Evolutionary conservation across 2,329 filamentous ascomycete genomes (phyloP).

Genomic region (Cladosporium sp.): DNA sequence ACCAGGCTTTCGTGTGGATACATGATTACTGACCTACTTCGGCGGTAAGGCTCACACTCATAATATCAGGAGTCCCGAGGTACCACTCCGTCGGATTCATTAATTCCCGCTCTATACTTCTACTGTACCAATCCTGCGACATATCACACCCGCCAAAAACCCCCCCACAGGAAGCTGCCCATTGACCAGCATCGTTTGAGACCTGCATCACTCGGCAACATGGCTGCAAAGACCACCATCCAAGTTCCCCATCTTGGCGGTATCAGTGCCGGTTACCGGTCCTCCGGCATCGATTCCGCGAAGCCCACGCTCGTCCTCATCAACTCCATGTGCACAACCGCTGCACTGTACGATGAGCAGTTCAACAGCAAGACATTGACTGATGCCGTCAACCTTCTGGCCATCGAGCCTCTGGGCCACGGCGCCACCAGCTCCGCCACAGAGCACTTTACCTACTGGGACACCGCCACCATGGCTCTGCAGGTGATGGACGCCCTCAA

Average conservation of each 20-base stretch:
- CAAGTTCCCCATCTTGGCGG: slow-evolving; percentile 46
- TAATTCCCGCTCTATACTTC: not conserved
- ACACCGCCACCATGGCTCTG: slow-evolving; percentile 43
- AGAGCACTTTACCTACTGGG: slow-evolving; percentile 52
- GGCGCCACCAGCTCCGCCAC: slow-evolving; percentile 41
- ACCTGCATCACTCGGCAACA: not conserved
- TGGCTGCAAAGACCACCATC: slow-evolving; percentile 31
- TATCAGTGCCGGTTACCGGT: slow-evolving; percentile 44
- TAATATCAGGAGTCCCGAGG: not conserved
- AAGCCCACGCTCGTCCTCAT: slow-evolving; percentile 49
- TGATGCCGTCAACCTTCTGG: slow-evolving; percentile 42
- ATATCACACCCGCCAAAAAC: not conserved
- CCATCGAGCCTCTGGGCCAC: slow-evolving; percentile 51
- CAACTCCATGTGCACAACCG: slow-evolving; percentile 47
- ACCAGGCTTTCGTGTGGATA: not conserved
- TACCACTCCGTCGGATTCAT: not conserved
- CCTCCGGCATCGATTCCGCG: slow-evolving; percentile 30
- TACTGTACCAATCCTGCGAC: not conserved
- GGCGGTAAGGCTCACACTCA: not conserved
- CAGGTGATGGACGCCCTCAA: slow-evolving; percentile 35
- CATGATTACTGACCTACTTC: not conserved
- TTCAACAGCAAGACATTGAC: slow-evolving; percentile 20
- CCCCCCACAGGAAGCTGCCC: not conserved
- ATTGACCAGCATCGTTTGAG: not conserved
- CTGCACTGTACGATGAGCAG: slow-evolving; percentile 33